Conservation (phyloP, 305 asterid genomes). For the Solanum hybrid region DNA sequence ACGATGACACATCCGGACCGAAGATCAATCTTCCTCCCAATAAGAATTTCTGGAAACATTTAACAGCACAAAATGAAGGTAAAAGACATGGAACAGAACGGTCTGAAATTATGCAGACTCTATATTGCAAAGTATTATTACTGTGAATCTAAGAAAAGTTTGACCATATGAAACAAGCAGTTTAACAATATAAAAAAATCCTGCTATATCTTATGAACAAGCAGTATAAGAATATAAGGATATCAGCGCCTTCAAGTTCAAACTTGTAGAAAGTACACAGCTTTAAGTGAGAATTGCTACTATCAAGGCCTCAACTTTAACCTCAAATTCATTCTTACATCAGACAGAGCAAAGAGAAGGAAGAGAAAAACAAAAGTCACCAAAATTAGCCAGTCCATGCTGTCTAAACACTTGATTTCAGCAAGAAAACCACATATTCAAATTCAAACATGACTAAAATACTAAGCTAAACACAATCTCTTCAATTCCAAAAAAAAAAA, state of each 20-base stretch:
- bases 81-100: background rate
- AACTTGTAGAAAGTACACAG: background rate
- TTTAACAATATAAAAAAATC: background rate
- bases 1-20: constrained; percentile 71
- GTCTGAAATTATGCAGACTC: background rate
- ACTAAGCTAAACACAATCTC: background rate
- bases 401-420: background rate
- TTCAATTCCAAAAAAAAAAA: background rate
- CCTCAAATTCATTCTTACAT: background rate
- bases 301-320: background rate
- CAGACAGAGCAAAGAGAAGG: background rate
- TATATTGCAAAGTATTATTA: background rate
- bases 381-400: background rate
- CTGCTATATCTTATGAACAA: background rate
- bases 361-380: background rate
- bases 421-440: background rate
- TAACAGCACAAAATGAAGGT: constrained; percentile 11
- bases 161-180: background rate
- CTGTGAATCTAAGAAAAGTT: background rate
- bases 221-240: background rate
- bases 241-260: background rate
- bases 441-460: background rate
- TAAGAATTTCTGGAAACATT: constrained; percentile 52
- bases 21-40: constrained; percentile 75
- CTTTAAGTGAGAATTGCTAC: background rate